Base-by-base conservation (phyloP, 2,329 filamentous ascomycete species). In the Arthrobotrys conoides region DNA sequence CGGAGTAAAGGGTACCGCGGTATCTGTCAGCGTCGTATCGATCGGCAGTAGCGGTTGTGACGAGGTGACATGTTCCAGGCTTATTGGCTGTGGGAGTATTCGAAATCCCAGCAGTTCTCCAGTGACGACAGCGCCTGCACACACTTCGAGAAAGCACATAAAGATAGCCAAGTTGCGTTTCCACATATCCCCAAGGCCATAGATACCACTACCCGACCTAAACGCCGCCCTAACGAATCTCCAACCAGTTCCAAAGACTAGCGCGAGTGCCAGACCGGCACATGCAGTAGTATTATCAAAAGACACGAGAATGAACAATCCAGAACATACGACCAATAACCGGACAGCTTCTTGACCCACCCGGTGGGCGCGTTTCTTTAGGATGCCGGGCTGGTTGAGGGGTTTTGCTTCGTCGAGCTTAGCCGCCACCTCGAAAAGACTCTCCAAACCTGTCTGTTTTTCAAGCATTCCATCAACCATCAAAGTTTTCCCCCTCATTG, bases 371-470 rank as follows among this genome's bases (percentile, higher is more conserved):
- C 73, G 73, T 48, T 77, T 77, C 20, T 65, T 68, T 3, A 77
- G 41, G 9, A 77, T 77, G 10, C 73, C 73, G 2, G 73, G 73
- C 18, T 77, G 73, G 16, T 77, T 77, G 49, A 77, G 70, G 20
- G 73, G 73, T 14, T 71, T 77, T 5, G 73, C 73, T 27, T 71
- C 73, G 44, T 77, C 61, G 1, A 77, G 51, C 22, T 71, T 73
- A 1, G 75, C 69, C 18, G 75, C 75, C 14, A 73, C 75, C 53
- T 79, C 75, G 22, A 79, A 79, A 8, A 79, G 30, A 36, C 69
- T 66, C 24, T 79, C 75, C 22, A 78, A 46, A 20, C 75, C 75
- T 4, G 75, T 78, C 2, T 78, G 61, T 41, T 67, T 68, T 24
- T 38, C 69, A 57, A 73, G 27, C 36, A 79, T 18, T 1, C 57